Evolutionary conservation across 257 asterid genomes (phyloP), one percentile per base, ranked within the genome.

Genomic region (Lycium ferocissimum): DNA sequence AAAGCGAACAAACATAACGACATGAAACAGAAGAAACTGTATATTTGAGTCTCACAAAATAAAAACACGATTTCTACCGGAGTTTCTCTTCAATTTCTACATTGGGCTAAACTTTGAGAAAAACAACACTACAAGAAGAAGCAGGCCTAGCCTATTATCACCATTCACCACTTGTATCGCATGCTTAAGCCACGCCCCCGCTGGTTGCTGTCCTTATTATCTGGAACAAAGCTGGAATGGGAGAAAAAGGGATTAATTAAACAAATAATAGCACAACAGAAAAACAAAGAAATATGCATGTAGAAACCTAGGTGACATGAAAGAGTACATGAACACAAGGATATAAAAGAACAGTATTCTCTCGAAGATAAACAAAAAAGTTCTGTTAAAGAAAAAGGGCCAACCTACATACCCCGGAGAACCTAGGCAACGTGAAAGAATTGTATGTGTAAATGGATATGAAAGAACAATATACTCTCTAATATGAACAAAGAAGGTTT

Each of bases 121-220:
- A 87, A 83, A 79, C 47, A 85, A 70, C 57, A 62, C 70, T 56
- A 63, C 26, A 26, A 26, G 33, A 63, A 82, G 53, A 85, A 67
- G 65, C 82, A 58, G 51, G 79, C 61, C 75, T 22, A 38, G 26
- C 37, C 83, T 59, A 47, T 59, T 18, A 20, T 20, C 70, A 53
- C 38, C 40, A 20, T 13, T 22, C 45, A 40, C 45, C 45, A 82
- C 43, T 82, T 5, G 26, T 76, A 72, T 4, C 43, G 62, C 63
- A 76, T 9, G 81, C n/a, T 91, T 86, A 94, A 70, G 94, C 97
- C 93, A 94, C 86, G 85, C 98, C 97, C 81, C 98, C 97, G 51
- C 95, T 94, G 70, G 98, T 91, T 57, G 98, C 98, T 12, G 98
- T 94, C 93, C 98, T 91, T 89, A 95, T 94, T 73, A 95, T 94